These are phyloP conservation scores for Phylloporus arenicola DNA, from an alignment of 768 basidiomycete genomes.

Conservation along the genomic window DNA sequence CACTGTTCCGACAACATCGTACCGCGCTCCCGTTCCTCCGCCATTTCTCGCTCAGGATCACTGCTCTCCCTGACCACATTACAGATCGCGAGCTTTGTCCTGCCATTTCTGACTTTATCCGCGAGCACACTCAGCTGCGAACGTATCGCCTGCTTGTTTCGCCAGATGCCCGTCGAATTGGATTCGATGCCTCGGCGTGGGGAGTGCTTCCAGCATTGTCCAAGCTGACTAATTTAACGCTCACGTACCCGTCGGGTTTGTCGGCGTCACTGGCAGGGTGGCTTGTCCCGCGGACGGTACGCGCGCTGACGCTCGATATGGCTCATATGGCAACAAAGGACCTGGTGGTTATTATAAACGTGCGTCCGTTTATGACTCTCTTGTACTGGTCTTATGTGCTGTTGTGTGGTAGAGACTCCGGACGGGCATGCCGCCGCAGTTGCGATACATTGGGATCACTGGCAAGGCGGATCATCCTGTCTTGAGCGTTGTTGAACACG, in stretches of 20 bases:
- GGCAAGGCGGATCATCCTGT: constrained; percentile 41
- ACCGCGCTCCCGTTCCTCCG: constrained; percentile 55
- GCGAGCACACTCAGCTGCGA: constrained; percentile 47
- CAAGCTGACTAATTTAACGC: constrained; percentile 48
- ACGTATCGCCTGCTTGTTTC: constrained; percentile 47
- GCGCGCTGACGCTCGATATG: constrained; percentile 43
- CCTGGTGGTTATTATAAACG: constrained; percentile 38
- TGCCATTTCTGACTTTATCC: constrained; percentile 60
- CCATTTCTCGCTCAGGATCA: constrained; percentile 54
- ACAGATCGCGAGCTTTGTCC: constrained; percentile 62
- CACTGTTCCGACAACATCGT: constrained; percentile 43
- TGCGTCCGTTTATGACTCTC: constrained; percentile 11
- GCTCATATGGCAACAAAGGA: constrained; percentile 34
- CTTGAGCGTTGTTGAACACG: constrained; percentile 45
- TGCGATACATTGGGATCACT: constrained; percentile 53
- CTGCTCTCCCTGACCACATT: constrained; percentile 37
- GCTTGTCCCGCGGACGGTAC: constrained; percentile 55
- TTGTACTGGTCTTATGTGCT: background rate
- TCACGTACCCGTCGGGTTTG: constrained; percentile 61
- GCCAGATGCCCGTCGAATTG: constrained; percentile 46
- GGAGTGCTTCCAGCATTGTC: constrained; percentile 59
- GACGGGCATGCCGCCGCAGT: constrained; percentile 45
- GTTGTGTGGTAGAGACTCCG: constrained; percentile 48
- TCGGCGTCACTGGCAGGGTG: constrained; percentile 59
- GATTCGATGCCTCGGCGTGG: constrained; percentile 68